Conservation (phyloP, 352 stramenopile species). For the Phytophthora parvispora region DNA sequence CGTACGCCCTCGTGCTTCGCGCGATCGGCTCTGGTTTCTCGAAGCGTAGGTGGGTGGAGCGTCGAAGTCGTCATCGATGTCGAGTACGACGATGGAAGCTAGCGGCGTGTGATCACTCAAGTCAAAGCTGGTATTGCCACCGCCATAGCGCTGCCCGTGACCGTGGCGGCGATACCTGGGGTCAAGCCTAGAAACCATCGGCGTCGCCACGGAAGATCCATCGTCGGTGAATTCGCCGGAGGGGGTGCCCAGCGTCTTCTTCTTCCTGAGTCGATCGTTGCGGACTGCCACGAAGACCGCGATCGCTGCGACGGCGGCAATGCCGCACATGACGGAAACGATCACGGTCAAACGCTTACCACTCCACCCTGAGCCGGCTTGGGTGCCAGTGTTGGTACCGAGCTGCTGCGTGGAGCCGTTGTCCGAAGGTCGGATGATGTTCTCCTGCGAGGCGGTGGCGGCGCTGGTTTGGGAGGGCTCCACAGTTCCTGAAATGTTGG, state of each 20-base stretch:
- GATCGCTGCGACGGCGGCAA: conserved; percentile 41
- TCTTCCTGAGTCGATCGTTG: conserved; percentile 26
- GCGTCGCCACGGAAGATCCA: conserved; percentile 19
- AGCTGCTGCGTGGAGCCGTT: conserved; percentile 27
- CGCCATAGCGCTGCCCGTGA: neutral
- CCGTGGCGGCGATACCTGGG: conserved; percentile 2
- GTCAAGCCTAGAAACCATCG: conserved; percentile 16
- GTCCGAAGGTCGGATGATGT: conserved; percentile 26
- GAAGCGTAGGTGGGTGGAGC: conserved; percentile 7
- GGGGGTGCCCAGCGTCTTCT: conserved; percentile 40
- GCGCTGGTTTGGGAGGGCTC: conserved; percentile 8
- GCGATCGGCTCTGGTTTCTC: conserved; percentile 11
- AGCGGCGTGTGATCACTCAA: conserved; percentile 16
- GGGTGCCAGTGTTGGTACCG: conserved; percentile 29
- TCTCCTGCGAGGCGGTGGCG: neutral
- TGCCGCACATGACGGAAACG: conserved; percentile 28
- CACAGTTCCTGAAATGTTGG: conserved; percentile 2
- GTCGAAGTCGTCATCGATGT: conserved; percentile 25
- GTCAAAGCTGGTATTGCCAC: neutral
- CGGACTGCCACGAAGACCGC: conserved; percentile 51
- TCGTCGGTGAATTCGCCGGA: conserved; percentile 28
- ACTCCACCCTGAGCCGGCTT: conserved; percentile 22
- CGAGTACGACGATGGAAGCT: conserved; percentile 35
- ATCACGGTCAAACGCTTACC: conserved; percentile 31
- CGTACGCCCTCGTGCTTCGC: neutral